A percentile compares a stretch with the other conserved stretches of the same genome.
phyloP scores from a whole-genome alignment of 306 rosid genomes.

The Oxytropis ochrocephala region DNA sequence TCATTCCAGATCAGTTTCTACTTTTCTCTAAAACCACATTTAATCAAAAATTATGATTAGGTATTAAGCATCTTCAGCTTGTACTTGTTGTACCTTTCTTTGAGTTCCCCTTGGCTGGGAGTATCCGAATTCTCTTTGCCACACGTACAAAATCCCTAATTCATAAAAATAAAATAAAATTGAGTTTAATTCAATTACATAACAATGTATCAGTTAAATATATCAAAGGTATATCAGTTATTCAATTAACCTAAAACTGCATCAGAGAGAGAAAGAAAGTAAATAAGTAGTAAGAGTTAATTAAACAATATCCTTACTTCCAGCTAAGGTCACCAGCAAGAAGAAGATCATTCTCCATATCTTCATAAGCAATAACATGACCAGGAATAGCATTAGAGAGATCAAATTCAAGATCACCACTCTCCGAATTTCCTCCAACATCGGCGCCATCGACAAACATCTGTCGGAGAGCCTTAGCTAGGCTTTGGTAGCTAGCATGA shows the following conservation, averaged over 20 bases:
- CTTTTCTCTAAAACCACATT: not conserved
- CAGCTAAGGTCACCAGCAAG: constrained; percentile 87
- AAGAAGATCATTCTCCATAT: constrained; percentile 86
- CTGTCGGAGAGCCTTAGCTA: constrained; percentile 61
- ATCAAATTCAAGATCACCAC: constrained; percentile 29
- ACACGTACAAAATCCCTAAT: constrained; percentile 81
- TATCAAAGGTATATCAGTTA: too few relatives aligned
- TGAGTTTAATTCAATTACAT: too few relatives aligned
- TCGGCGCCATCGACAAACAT: constrained; percentile 51
- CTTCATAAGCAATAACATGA: constrained; percentile 79
- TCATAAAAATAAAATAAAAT: too few relatives aligned
- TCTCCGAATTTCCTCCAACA: not conserved
- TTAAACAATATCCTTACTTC: constrained; percentile 45
- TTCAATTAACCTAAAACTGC: too few relatives aligned
- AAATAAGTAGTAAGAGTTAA: not conserved
- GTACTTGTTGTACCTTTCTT: constrained; percentile 40
- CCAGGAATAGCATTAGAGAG: constrained; percentile 81
- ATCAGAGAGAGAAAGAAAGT: not conserved
- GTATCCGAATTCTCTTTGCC: constrained; percentile 77
- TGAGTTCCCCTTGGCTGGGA: constrained; percentile 56
- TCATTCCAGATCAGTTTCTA: not conserved
- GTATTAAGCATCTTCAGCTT: constrained; percentile 3
- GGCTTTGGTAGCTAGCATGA: constrained; percentile 68
- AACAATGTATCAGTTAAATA: too few relatives aligned
- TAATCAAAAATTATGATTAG: not conserved